Percentiles rank a stretch among this genome's conserved stretches.
These are phyloP conservation scores for Coemansia furcata DNA, from an alignment of 192 early-diverging fungal species.

Conservation along the genomic window DNA sequence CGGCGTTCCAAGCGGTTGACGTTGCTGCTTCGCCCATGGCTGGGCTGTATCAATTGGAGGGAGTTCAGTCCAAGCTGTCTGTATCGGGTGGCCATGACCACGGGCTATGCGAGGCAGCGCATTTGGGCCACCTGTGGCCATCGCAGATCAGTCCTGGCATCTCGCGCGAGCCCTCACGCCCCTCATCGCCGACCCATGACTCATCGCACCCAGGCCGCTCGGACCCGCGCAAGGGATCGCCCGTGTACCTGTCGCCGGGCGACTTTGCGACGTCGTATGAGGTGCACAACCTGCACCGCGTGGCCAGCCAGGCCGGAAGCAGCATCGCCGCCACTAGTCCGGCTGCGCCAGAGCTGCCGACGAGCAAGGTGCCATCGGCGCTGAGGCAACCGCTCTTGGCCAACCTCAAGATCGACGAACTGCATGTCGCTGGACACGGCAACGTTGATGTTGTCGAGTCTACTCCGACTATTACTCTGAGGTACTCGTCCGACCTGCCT, in stretches of 20 bases:
- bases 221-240: constrained; percentile 49
- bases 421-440: constrained; percentile 47
- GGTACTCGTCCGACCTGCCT: constrained; percentile 49
- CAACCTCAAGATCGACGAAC: constrained; percentile 45
- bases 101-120: constrained; percentile 9
- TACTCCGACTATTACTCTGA: constrained; percentile 45
- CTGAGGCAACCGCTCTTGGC: constrained; percentile 32
- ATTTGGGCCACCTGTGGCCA: constrained; percentile 46
- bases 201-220: constrained; percentile 27
- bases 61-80: constrained; percentile 39
- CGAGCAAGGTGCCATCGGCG: constrained; percentile 7
- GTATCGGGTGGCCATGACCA: constrained; percentile 47
- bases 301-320: neutral
- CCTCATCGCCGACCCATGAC: constrained; percentile 18
- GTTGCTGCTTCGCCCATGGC: neutral
- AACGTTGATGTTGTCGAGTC: constrained; percentile 48
- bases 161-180: constrained; percentile 37
- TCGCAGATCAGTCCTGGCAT: constrained; percentile 50
- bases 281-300: constrained; percentile 29
- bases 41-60: constrained; percentile 8
- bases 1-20: constrained; percentile 13
- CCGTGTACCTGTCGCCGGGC: constrained; percentile 44
- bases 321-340: neutral
- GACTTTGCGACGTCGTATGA: constrained; percentile 48
- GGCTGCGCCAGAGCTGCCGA: neutral